phyloP scores from a whole-genome alignment of 2,329 filamentous ascomycete species.

The Monilinia fructigena region DNA sequence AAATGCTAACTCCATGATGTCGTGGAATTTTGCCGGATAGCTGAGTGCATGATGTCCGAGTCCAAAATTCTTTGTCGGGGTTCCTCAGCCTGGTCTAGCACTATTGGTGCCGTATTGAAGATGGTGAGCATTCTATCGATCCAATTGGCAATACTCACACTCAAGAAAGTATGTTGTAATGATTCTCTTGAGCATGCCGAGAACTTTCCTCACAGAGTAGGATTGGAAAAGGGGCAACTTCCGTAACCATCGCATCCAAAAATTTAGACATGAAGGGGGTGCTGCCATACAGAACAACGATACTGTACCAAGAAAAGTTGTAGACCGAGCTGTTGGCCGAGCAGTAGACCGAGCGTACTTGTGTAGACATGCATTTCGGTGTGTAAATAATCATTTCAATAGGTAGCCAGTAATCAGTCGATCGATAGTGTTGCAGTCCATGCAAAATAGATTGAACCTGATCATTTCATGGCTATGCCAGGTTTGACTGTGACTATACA shows the following conservation, averaged over 20 bases:
- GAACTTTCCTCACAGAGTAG: conserved; percentile 2
- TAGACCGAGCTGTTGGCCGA: neutral
- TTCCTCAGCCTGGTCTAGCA: conserved; percentile 23
- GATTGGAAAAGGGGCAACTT: conserved; percentile 16
- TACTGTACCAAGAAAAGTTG: conserved; percentile 12
- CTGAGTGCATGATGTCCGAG: conserved; percentile 28
- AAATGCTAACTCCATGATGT: conserved; percentile 24
- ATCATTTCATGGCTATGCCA: conserved; percentile 19
- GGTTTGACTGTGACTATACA: conserved; percentile 12
- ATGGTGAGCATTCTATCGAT: conserved; percentile 8
- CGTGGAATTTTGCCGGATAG: conserved; percentile 33
- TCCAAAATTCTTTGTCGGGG: conserved; percentile 17
- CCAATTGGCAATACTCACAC: conserved; percentile 16
- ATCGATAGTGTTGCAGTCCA: conserved; percentile 22
- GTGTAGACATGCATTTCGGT: conserved; percentile 6
- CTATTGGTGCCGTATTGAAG: conserved; percentile 5
- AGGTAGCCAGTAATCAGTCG: conserved; percentile 12
- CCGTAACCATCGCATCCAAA: conserved; percentile 10
- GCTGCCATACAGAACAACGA: conserved; percentile 15
- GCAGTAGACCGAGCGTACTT: conserved; percentile 19
- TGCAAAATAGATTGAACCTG: conserved; percentile 21
- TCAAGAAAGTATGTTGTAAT: conserved; percentile 17
- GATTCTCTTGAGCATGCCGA: conserved; percentile 19
- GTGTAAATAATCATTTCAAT: conserved; percentile 20
- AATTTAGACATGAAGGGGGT: neutral